Evolutionary conservation across 305 asterid genomes (phyloP), one percentile per base, ranked within the genome.

Genomic region (Striga hermonthica): DNA sequence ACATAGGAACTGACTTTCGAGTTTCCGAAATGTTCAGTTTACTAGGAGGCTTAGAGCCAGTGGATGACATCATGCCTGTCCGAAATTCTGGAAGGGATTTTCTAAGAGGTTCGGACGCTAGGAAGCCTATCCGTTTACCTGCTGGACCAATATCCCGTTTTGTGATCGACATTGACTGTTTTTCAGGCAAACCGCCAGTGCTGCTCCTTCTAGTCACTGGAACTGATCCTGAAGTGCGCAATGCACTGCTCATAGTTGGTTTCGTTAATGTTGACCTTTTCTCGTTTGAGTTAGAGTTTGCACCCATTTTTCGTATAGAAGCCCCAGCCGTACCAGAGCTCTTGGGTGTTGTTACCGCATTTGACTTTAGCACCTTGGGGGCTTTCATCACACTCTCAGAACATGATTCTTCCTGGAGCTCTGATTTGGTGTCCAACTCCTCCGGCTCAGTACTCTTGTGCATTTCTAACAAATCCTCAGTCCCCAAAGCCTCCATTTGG

Each of bases 161-260:
- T 37, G 84, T 75, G 41, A 81, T 69, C 7, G 79, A 37, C 36
- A 72, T 74, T 41, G 84, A 79, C 76, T 89, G 88, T 71, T 86
- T 93, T 65, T 84, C 92, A 28, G 93, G 91, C 55, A 88, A 77
- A 61, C 89, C 84, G 41, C 86, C 97, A 11, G 89, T 93, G 84
- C 95, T 93, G 78, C 79, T 88, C 84, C 95, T 80, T 82, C 99
- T 83, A 65, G 81, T 61, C 57, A 16, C 81, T 41, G 92, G 85
- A 60, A 70, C 71, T 53, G 85, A 38, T 75, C 84, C 86, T 10
- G 83, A 82, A 69, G 76, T 76, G 47, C 91, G 86, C 12, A 79
- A 81, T 45, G 89, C 75, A 59, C 97, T 86, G 54, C 94, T 86
- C 60, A 74, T 15, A 44, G 97, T 86, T 52, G 98, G 88, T 81